Conservation (phyloP, 225 moss, liverwort and hornwort species). For the Physcomitrellopsis africana region DNA sequence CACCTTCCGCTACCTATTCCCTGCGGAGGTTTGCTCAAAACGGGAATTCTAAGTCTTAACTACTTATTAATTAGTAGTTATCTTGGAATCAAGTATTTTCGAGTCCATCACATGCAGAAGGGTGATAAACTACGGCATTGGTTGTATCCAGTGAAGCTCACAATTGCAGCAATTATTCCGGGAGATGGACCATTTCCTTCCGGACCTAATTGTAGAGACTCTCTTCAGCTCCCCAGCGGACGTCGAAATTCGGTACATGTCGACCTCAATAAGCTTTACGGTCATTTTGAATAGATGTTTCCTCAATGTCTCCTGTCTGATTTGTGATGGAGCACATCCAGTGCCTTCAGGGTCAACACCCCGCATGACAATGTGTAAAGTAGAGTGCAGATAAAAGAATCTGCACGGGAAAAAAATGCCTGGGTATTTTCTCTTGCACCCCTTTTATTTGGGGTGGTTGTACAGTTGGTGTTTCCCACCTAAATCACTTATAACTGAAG, state of each 20-base stretch:
- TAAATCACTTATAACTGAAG: constrained; percentile 34
- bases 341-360: constrained; percentile 29
- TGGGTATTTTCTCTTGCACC: constrained; percentile 32
- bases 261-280: constrained; percentile 3
- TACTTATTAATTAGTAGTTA: constrained; percentile 11
- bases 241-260: constrained; percentile 20
- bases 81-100: constrained; percentile 18
- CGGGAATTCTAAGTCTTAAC: constrained; percentile 34
- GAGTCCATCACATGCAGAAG: constrained; percentile 7
- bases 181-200: constrained; percentile 32
- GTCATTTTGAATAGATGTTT: constrained; percentile 20
- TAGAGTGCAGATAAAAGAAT: constrained; percentile 25
- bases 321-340: constrained; percentile 38
- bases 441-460: constrained; percentile 42
- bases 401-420: constrained; percentile 25
- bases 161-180: constrained; percentile 39
- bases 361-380: constrained; percentile 32
- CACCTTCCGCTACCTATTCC: constrained; percentile 79
- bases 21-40: constrained; percentile 41
- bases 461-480: constrained; percentile 42
- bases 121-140: constrained; percentile 27
- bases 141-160: constrained; percentile 29
- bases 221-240: constrained; percentile 17
- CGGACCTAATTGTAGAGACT: constrained; percentile 25
- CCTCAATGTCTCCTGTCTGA: constrained; percentile 33